Conservation (phyloP, 2,329 filamentous ascomycete species). For the Zasmidium angulare region DNA sequence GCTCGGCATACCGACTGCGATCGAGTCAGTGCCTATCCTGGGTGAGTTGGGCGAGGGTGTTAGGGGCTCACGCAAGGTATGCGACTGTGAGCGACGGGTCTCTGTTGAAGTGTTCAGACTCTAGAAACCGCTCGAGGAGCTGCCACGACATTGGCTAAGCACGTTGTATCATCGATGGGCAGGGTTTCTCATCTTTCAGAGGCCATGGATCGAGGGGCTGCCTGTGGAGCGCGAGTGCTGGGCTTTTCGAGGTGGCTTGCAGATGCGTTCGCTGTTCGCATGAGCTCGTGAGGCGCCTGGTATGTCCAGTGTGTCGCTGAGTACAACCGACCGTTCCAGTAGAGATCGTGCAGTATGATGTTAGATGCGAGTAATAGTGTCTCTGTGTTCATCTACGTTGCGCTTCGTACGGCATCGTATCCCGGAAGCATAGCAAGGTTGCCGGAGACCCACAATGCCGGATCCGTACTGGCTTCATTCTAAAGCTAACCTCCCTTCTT, state of each 20-base stretch:
- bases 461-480: neutral
- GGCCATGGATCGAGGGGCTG: constrained; percentile 3
- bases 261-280: neutral
- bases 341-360: no score
- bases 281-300: neutral
- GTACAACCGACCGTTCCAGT: no score
- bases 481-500: neutral
- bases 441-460: neutral
- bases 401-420: no score
- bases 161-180: constrained; percentile 9
- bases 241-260: neutral
- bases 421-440: no score
- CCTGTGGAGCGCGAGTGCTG: constrained; percentile 1
- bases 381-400: no score
- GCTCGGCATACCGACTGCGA: constrained; percentile 77
- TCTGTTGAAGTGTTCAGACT: constrained; percentile 91
- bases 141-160: constrained; percentile 64
- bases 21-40: constrained; percentile 17
- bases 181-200: constrained; percentile 1
- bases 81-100: constrained; percentile 85
- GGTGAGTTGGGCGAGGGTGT: neutral
- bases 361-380: no score
- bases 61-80: constrained; percentile 73
- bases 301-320: no score
- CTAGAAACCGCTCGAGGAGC: constrained; percentile 84